These are phyloP conservation scores for Thermothelomyces thermophilus DNA, from an alignment of 2,329 filamentous ascomycete genomes.

Conservation along the genomic window DNA sequence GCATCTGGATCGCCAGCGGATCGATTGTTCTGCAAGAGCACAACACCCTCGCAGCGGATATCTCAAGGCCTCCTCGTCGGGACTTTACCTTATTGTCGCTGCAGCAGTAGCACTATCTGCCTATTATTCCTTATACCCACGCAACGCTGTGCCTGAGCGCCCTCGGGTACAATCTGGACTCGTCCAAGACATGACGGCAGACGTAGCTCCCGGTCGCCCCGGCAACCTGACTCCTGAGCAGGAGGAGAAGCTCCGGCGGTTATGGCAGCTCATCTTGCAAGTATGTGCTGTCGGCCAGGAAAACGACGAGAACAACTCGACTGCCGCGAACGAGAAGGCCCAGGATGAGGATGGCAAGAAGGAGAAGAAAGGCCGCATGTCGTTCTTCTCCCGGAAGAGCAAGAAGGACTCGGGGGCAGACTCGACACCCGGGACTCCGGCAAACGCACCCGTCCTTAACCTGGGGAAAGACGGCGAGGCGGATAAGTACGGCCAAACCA, in stretches of 20 bases:
- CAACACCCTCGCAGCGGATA: background rate
- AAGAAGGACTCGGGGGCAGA: constrained; percentile 50
- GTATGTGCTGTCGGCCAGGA: constrained; percentile 58
- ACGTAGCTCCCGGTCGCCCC: constrained; percentile 61
- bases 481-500: constrained; percentile 89
- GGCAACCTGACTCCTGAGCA: constrained; percentile 87
- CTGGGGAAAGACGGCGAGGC: constrained; percentile 50
- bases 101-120: constrained; percentile 15
- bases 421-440: constrained; percentile 25
- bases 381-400: constrained; percentile 55
- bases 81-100: constrained; percentile 15
- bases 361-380: constrained; percentile 59
- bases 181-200: constrained; percentile 24
- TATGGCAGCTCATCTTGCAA: constrained; percentile 73
- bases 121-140: constrained; percentile 12
- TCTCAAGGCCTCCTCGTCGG: constrained; percentile 14
- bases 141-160: background rate
- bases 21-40: background rate
- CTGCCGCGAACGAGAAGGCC: constrained; percentile 27
- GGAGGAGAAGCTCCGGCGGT: constrained; percentile 77
- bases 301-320: constrained; percentile 19
- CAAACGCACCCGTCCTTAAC: constrained; percentile 28
- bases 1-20: background rate
- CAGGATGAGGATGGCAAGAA: constrained; percentile 40
- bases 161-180: constrained; percentile 6